Percentiles rank a stretch among this genome's conserved stretches.
phyloP scores from a whole-genome alignment of 140 eudicot genomes.

The Anethum foeniculum region DNA sequence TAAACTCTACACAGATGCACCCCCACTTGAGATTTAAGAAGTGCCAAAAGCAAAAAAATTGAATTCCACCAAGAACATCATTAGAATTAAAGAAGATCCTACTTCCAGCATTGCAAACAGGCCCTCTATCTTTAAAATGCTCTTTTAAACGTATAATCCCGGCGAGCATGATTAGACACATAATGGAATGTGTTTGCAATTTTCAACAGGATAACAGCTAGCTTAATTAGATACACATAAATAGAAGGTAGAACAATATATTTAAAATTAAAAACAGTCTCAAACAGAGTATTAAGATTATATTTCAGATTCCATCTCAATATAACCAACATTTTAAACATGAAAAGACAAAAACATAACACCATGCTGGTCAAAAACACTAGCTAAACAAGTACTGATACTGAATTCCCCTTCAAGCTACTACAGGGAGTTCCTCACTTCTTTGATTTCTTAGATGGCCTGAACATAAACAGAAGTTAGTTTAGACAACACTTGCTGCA shows the following conservation, averaged over 20 bases:
- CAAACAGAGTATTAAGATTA: constrained; percentile 13
- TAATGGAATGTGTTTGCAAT: not conserved
- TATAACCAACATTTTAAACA: constrained; percentile 13
- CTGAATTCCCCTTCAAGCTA: constrained; percentile 12
- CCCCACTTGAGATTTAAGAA: not conserved
- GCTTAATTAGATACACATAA: not conserved
- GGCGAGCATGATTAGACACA: not conserved
- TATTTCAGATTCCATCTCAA: constrained; percentile 9
- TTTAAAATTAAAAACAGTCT: not conserved
- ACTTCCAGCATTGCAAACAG: not conserved
- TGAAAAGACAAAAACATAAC: not conserved
- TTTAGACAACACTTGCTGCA: not conserved
- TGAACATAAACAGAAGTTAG: constrained; percentile 8
- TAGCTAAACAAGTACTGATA: constrained; percentile 19
- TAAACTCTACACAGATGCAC: no score
- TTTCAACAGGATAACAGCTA: not conserved
- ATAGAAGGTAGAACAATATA: constrained; percentile 1
- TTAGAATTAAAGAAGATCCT: not conserved
- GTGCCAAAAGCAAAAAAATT: not conserved
- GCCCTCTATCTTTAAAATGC: not conserved
- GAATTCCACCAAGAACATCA: not conserved
- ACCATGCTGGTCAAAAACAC: constrained; percentile 30
- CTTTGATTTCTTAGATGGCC: constrained; percentile 68
- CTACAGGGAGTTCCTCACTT: constrained; percentile 32
- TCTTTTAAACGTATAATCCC: not conserved